phyloP scores from a whole-genome alignment of 495 filamentous ascomycete species.

The Annulohypoxylon moriforme region DNA sequence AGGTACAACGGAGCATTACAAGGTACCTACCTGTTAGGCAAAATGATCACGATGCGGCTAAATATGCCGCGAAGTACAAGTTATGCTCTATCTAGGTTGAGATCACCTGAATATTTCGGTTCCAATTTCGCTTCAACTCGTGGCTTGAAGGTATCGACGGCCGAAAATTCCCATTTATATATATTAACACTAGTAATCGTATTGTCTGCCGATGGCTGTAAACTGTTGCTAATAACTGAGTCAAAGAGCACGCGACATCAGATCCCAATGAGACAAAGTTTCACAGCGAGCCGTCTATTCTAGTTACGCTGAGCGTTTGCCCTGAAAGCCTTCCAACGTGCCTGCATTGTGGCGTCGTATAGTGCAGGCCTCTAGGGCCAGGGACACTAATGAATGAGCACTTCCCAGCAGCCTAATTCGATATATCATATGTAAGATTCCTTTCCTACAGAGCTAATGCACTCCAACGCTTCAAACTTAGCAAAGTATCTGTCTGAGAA shows the following conservation, averaged over 20 bases:
- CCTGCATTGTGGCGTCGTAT: background rate
- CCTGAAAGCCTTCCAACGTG: background rate
- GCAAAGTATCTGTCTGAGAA: too few species aligned
- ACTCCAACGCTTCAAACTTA: too few species aligned
- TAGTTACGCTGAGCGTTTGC: background rate
- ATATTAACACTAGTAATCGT: background rate
- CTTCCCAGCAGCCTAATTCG: too few species aligned
- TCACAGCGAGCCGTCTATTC: background rate
- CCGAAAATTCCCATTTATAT: conserved; percentile 2
- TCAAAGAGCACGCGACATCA: background rate
- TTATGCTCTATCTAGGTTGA: background rate
- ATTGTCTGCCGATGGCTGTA: background rate
- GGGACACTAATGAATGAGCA: too few species aligned
- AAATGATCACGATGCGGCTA: conserved; percentile 35
- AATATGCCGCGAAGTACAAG: conserved; percentile 25
- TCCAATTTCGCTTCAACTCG: conserved; percentile 2
- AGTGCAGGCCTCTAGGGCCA: background rate
- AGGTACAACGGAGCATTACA: background rate
- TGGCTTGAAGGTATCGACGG: background rate
- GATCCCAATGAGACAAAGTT: background rate
- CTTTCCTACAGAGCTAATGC: too few species aligned
- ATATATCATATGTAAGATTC: too few species aligned
- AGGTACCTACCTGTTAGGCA: conserved; percentile 17
- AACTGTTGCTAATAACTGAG: background rate
- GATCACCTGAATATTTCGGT: conserved; percentile 1